Evolutionary conservation across 345 rosid species (phyloP).

Genomic region (Iberis pinnata): DNA sequence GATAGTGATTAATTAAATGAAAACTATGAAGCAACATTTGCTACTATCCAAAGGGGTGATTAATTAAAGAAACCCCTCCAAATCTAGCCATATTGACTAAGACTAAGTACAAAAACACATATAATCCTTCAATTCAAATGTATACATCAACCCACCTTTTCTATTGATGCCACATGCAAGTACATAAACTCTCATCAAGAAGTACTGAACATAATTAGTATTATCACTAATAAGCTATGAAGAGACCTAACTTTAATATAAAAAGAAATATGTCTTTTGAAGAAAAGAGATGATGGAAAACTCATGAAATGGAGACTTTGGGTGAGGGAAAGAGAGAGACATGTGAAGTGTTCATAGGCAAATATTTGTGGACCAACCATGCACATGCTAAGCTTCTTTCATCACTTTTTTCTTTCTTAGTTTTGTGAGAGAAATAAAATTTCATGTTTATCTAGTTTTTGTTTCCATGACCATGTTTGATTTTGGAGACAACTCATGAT

Average conservation of each 20-base stretch:
- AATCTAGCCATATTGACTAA: slow-evolving; percentile 21
- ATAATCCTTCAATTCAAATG: slow-evolving; percentile 9
- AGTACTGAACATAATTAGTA: slow-evolving; percentile 29
- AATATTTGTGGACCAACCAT: slow-evolving; percentile 34
- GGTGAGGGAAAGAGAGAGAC: slow-evolving; percentile 27
- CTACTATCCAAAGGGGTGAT: slow-evolving; percentile 8
- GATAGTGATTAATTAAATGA: neutral
- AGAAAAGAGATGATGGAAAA: slow-evolving; percentile 24
- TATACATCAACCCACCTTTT: slow-evolving; percentile 19
- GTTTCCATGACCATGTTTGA: slow-evolving; percentile 13
- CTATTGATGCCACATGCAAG: slow-evolving; percentile 30
- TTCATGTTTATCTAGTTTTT: neutral
- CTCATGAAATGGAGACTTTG: slow-evolving; percentile 30
- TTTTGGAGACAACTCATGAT: neutral
- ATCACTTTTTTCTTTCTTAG: slow-evolving; percentile 21
- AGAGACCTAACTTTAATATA: slow-evolving; percentile 20
- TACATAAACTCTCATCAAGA: slow-evolving; percentile 30
- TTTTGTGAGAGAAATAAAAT: slow-evolving; percentile 8
- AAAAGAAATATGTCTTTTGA: slow-evolving; percentile 18
- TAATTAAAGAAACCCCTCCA: slow-evolving; percentile 6
- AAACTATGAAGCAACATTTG: slow-evolving; percentile 1
- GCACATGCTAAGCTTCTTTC: slow-evolving; percentile 31
- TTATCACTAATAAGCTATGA: slow-evolving; percentile 24
- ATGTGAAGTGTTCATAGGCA: slow-evolving; percentile 35
- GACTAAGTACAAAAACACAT: slow-evolving; percentile 21